Percentiles rank a stretch among this genome's conserved stretches.
These are phyloP conservation scores for Senna tora DNA, from an alignment of 306 rosid genomes.

Conservation along the genomic window DNA sequence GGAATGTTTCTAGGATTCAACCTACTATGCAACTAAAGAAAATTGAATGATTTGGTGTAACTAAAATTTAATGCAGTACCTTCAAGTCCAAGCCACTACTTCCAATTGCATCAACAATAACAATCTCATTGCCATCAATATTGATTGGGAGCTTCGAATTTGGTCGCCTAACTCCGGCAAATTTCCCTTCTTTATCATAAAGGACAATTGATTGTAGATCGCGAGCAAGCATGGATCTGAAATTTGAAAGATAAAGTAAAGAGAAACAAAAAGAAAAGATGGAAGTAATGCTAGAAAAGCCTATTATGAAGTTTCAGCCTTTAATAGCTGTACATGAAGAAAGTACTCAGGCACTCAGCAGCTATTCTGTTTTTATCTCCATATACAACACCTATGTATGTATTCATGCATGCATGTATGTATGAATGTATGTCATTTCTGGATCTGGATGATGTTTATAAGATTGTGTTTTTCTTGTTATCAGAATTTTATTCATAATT, in stretches of 20 bases:
- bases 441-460: neutral
- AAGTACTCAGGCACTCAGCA: too few species aligned
- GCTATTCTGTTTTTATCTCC: neutral
- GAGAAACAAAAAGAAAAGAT: slow-evolving; percentile 8
- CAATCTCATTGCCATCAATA: slow-evolving; percentile 71
- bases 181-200: slow-evolving; percentile 85
- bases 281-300: slow-evolving; percentile 5
- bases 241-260: slow-evolving; percentile 33
- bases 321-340: neutral
- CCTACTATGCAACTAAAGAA: slow-evolving; percentile 8
- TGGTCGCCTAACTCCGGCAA: slow-evolving; percentile 89
- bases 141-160: slow-evolving; percentile 86
- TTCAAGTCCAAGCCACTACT: slow-evolving; percentile 91
- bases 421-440: neutral
- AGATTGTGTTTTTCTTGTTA: neutral
- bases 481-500: neutral
- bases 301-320: slow-evolving; percentile 7
- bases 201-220: slow-evolving; percentile 89
- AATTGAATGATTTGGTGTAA: neutral
- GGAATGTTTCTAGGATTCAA: slow-evolving; percentile 30
- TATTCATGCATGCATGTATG: neutral
- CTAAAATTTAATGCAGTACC: slow-evolving; percentile 49
- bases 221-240: slow-evolving; percentile 97
- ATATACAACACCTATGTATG: neutral
- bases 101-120: slow-evolving; percentile 88